phyloP scores from a whole-genome alignment of 176 grass and related monocot species.

The Ensete glaucum region DNA sequence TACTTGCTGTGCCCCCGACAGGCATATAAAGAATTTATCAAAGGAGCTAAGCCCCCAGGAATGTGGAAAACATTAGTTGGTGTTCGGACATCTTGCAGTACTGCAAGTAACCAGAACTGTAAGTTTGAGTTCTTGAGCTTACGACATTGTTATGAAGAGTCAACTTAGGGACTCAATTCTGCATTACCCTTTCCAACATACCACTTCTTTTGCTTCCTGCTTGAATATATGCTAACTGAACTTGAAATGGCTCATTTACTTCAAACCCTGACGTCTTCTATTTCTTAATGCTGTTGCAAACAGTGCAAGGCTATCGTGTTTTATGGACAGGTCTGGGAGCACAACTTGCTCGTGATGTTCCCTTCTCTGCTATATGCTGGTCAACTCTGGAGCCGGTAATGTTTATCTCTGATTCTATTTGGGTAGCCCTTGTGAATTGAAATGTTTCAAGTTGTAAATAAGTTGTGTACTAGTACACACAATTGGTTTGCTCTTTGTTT shows the following conservation, averaged over 20 bases:
- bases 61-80: slow-evolving; percentile 84
- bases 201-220: too few species aligned
- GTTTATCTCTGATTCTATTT: slow-evolving; percentile 1
- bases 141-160: too few species aligned
- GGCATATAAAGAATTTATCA: slow-evolving; percentile 81
- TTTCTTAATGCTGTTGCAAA: slow-evolving; percentile 1
- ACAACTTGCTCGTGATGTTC: slow-evolving; percentile 88
- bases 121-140: slow-evolving; percentile 7
- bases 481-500: slow-evolving; percentile 6
- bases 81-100: slow-evolving; percentile 50
- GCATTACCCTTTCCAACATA: too few species aligned
- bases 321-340: slow-evolving; percentile 87
- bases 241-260: too few species aligned
- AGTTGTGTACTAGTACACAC: neutral
- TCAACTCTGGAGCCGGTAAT: slow-evolving; percentile 77
- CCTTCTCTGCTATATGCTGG: slow-evolving; percentile 96
- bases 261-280: neutral
- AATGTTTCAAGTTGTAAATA: neutral
- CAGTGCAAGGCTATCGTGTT: slow-evolving; percentile 71
- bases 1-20: slow-evolving; percentile 12
- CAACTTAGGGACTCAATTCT: too few species aligned
- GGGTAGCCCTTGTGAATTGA: neutral
- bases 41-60: slow-evolving; percentile 83
- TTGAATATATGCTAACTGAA: too few species aligned
- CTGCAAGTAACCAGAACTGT: slow-evolving; percentile 42